phyloP scores from a whole-genome alignment of 805 yeast species.

The Metschnikowia henanensis region DNA sequence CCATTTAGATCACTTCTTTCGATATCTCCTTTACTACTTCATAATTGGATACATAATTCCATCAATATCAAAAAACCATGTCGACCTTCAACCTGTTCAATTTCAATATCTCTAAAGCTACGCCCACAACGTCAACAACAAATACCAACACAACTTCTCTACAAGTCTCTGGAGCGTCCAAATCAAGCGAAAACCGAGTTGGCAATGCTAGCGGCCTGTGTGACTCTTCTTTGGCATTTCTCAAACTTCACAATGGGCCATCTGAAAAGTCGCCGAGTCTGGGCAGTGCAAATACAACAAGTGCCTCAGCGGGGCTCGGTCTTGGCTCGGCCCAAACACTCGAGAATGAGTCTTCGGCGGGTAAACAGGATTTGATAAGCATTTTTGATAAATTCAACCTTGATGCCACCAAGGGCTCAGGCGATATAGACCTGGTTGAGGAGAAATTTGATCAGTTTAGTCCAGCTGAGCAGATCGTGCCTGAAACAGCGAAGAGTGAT shows the following conservation, averaged over 20 bases:
- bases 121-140: slow-evolving; percentile 44
- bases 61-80: background rate
- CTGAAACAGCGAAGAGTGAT: too few relatives aligned
- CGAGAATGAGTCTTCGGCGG: slow-evolving; percentile 14
- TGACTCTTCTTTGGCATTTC: background rate
- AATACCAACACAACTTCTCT: slow-evolving; percentile 29
- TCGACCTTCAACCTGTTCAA: slow-evolving; percentile 5
- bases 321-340: slow-evolving; percentile 24
- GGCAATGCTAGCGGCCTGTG: background rate
- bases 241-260: background rate
- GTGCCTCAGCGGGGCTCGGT: slow-evolving; percentile 13
- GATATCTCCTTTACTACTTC: too few relatives aligned
- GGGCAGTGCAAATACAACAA: slow-evolving; percentile 4
- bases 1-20: too few relatives aligned
- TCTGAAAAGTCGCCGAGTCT: slow-evolving; percentile 9
- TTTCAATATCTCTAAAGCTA: slow-evolving; percentile 38
- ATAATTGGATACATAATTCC: too few relatives aligned
- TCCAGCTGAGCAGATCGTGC: background rate
- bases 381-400: slow-evolving; percentile 13
- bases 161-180: slow-evolving; percentile 14
- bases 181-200: slow-evolving; percentile 4
- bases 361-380: slow-evolving; percentile 13
- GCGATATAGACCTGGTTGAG: slow-evolving; percentile 13
- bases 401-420: slow-evolving; percentile 1
- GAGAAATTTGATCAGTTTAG: slow-evolving; percentile 13